These are phyloP conservation scores for Neurospora intermedia DNA, from an alignment of 495 filamentous ascomycete species.

Conservation along the genomic window DNA sequence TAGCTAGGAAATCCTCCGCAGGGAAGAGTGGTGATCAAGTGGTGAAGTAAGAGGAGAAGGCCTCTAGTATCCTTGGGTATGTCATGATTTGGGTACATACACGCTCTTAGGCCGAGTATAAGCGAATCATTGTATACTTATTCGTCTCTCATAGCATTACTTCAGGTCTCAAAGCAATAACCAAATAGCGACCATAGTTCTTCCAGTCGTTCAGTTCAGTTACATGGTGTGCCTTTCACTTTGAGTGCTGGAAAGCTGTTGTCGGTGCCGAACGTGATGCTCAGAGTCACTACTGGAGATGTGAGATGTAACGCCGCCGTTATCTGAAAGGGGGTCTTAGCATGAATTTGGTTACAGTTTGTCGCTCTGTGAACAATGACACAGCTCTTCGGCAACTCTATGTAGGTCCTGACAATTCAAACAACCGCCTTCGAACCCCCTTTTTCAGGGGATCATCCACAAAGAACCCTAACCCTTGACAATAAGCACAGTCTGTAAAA, in stretches of 20 bases:
- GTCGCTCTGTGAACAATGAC: background rate
- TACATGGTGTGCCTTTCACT: background rate
- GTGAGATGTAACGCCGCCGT: background rate
- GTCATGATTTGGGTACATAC: background rate
- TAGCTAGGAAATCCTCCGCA: background rate
- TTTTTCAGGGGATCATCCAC: background rate
- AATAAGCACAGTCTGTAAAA: background rate
- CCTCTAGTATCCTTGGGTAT: background rate
- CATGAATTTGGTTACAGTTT: background rate
- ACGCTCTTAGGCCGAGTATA: background rate
- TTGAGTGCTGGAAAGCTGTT: background rate
- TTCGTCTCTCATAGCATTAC: background rate
- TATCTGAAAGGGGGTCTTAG: background rate
- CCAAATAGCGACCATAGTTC: background rate
- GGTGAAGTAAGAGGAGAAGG: background rate
- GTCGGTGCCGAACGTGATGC: background rate
- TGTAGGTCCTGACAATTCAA: background rate
- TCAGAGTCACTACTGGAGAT: background rate
- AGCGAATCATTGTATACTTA: background rate
- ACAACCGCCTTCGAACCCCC: background rate
- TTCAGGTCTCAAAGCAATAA: background rate
- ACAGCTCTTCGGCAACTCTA: background rate
- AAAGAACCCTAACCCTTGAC: background rate
- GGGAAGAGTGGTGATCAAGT: background rate
- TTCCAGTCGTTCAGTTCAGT: background rate